A percentile compares a stretch with the other conserved stretches of the same genome.
Conservation (phyloP, 2,329 filamentous ascomycete genomes). For the Aspergillus neotritici region DNA sequence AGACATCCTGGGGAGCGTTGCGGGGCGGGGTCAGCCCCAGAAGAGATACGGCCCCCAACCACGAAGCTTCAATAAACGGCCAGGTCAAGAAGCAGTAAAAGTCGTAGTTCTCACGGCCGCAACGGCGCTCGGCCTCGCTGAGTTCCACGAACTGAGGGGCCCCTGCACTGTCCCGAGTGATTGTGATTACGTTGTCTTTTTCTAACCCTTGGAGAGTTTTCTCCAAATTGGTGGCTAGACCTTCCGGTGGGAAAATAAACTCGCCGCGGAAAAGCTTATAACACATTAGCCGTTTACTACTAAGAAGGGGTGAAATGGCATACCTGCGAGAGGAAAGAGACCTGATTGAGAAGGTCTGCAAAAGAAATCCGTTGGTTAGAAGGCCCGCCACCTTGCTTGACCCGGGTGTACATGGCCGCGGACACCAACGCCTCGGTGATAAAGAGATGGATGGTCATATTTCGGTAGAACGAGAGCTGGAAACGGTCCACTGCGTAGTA, state of each 20-base stretch:
- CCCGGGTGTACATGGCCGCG: slow-evolving; percentile 79
- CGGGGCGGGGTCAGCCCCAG: slow-evolving; percentile 76
- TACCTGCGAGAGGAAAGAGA: slow-evolving; percentile 74
- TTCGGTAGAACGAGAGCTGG: slow-evolving; percentile 95
- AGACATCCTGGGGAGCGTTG: slow-evolving; percentile 56
- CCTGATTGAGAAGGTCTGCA: slow-evolving; percentile 66
- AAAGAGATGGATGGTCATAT: slow-evolving; percentile 99
- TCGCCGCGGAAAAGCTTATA: slow-evolving; percentile 79
- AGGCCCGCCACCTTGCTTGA: slow-evolving; percentile 86
- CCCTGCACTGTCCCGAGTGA: slow-evolving; percentile 53
- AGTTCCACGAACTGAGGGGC: slow-evolving; percentile 65
- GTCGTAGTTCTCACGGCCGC: slow-evolving; percentile 89
- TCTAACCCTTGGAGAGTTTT: slow-evolving; percentile 74
- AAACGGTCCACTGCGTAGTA: slow-evolving; percentile 95
- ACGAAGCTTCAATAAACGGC: slow-evolving; percentile 93
- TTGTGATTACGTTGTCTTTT: slow-evolving; percentile 66
- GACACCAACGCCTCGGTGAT: slow-evolving; percentile 89
- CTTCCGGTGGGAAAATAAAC: slow-evolving; percentile 91
- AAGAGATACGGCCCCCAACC: slow-evolving; percentile 83
- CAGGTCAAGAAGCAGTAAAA: slow-evolving; percentile 99
- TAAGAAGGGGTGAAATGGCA: slow-evolving; percentile 3
- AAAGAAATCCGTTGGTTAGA: slow-evolving; percentile 74
- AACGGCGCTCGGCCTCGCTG: slow-evolving; percentile 66
- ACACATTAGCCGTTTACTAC: background rate
- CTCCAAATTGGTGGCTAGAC: slow-evolving; percentile 71